Evolutionary conservation across 2,329 filamentous ascomycete genomes (phyloP).

Genomic region (Cordyceps fumosorosea): DNA sequence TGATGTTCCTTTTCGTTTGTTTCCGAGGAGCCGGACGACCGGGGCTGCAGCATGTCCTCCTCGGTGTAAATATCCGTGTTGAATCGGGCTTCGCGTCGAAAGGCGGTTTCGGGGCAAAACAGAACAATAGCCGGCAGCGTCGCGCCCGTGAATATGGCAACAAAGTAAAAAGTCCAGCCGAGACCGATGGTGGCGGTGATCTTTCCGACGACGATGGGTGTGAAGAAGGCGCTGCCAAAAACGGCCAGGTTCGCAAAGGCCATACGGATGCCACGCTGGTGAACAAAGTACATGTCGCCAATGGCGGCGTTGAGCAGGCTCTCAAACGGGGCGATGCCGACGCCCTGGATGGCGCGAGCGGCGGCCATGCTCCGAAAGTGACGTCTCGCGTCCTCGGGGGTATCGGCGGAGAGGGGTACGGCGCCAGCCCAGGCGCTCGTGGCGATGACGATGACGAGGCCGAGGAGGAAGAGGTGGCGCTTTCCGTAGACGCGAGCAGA

Average conservation of each 20-base stretch:
- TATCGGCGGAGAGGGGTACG: slow-evolving; percentile 24
- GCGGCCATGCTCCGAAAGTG: slow-evolving; percentile 65
- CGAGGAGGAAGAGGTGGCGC: slow-evolving; percentile 77
- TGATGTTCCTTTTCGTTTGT: slow-evolving; percentile 8
- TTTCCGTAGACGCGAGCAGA: slow-evolving; percentile 89
- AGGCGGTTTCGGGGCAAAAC: slow-evolving; percentile 81
- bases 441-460: slow-evolving; percentile 64
- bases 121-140: slow-evolving; percentile 67
- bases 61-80: slow-evolving; percentile 60
- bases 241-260: slow-evolving; percentile 60
- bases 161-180: slow-evolving; percentile 82
- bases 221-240: slow-evolving; percentile 55
- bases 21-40: slow-evolving; percentile 4
- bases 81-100: slow-evolving; percentile 55
- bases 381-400: slow-evolving; percentile 1
- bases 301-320: slow-evolving; percentile 82
- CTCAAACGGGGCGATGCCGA: slow-evolving; percentile 84
- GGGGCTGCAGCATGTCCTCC: slow-evolving; percentile 17
- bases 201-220: slow-evolving; percentile 84
- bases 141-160: slow-evolving; percentile 72
- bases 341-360: slow-evolving; percentile 77
- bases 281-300: slow-evolving; percentile 86
- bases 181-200: slow-evolving; percentile 73
- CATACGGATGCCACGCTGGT: slow-evolving; percentile 79
- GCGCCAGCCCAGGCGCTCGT: slow-evolving; percentile 75